These are phyloP conservation scores for Eucalyptus pauciflora DNA, from an alignment of 345 rosid species.

Conservation along the genomic window DNA sequence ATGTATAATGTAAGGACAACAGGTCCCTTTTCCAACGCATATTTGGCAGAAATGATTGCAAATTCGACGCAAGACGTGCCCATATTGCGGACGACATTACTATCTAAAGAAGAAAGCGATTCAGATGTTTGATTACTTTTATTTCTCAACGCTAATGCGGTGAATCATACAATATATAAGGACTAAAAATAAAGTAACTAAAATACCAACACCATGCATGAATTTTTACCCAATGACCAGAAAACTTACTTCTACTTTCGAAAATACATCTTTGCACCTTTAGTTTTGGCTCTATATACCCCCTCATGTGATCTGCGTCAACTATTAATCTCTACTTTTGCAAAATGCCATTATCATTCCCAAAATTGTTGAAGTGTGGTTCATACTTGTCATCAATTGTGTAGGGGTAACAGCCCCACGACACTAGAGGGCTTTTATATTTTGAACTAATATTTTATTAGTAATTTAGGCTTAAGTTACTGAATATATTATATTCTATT, in stretches of 20 bases:
- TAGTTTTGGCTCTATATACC: neutral
- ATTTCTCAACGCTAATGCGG: neutral
- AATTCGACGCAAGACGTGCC: neutral
- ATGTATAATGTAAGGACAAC: neutral
- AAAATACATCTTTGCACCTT: neutral
- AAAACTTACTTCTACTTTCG: neutral
- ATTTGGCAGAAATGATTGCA: neutral
- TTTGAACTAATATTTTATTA: too few relatives aligned
- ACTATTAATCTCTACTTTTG: neutral
- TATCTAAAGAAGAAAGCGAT: neutral
- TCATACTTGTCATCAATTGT: too few relatives aligned
- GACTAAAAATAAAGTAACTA: neutral
- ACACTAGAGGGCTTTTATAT: too few relatives aligned
- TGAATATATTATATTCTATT: too few relatives aligned
- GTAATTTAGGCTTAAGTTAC: too few relatives aligned
- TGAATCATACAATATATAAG: neutral
- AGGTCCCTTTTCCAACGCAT: neutral
- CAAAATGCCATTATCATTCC: neutral
- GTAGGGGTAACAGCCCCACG: rapidly evolving
- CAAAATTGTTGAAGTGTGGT: too few relatives aligned
- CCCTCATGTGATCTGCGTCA: rapidly evolving
- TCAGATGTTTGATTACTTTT: neutral
- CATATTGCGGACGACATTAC: neutral
- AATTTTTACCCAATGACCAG: neutral
- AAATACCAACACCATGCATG: neutral